Evolutionary conservation across 257 asterid genomes (phyloP), one percentile per base, ranked within the genome.

Genomic region (Jasminum sambac): DNA sequence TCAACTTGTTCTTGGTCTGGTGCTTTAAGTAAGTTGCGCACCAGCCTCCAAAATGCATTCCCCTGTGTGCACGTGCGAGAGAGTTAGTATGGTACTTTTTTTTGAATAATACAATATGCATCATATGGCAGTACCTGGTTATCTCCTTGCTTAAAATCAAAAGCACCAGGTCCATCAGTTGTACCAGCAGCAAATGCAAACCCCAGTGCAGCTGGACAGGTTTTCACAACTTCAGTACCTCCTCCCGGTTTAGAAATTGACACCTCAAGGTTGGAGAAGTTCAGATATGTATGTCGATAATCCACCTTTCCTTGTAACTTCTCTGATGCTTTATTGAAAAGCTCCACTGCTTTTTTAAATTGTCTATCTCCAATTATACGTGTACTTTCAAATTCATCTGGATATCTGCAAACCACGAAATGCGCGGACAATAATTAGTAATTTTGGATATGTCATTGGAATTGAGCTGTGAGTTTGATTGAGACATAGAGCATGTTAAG

Each of bases 81-180:
- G 59, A n/a, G 59, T 64, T 43, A 66, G 44, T 24, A 64, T 4
- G 41, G 2, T 19, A 55, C 62, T 8, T 55, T 16, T 64, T 61
- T 36, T 17, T 8, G 36, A 37, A 66, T 40, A 3, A 21, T 52
- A 21, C 11, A 69, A 74, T 4, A 55, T 55, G 62, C 62, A 73
- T 61, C 43, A 5, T 72, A 71, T n/a, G 46, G 62, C 9, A 44
- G 72, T 82, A 91, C 99, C 88, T 80, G 73, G 81, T 83, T 73
- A 83, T 95, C 99, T 42, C 99, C 99, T 82, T 95, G 98, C 80
- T 77, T 91, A 79, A 95, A 95, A 85, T 95, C 99, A 80, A 95
- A 95, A 79, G 99, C 99, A 73, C 99, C 99, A 17, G 99, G 99
- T 61, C 99, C 99, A 79, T 95, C 99, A 38, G 99, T 95, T 71